Conservation (phyloP, 2,329 filamentous ascomycete species). For the Colletotrichum eremochloae region DNA sequence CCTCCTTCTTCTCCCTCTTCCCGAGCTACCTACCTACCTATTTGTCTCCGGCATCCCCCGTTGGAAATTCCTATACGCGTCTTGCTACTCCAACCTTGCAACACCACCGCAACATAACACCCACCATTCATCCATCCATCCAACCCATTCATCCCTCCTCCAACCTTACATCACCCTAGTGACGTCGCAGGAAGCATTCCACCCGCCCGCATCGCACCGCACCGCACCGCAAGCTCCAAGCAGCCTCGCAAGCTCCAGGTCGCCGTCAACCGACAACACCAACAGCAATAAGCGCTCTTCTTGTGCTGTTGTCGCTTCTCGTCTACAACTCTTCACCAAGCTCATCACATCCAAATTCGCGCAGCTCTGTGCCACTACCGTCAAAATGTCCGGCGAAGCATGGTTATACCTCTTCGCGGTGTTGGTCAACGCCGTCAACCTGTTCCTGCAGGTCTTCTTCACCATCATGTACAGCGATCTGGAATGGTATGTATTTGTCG, state of each 20-base stretch:
- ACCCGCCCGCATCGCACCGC: constrained; percentile 29
- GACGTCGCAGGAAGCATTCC: constrained; percentile 41
- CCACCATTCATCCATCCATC: background rate
- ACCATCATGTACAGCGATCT: constrained; percentile 99
- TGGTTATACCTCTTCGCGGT: constrained; percentile 98
- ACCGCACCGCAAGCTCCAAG: constrained; percentile 22
- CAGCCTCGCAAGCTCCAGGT: constrained; percentile 7
- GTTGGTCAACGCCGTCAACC: constrained; percentile 99
- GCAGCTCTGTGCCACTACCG: constrained; percentile 39
- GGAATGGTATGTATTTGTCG: constrained; percentile 83
- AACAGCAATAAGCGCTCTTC: background rate
- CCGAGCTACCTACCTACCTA: background rate
- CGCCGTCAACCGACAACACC: constrained; percentile 29
- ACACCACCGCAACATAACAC: constrained; percentile 17
- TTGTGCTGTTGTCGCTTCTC: constrained; percentile 5
- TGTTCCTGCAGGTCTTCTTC: constrained; percentile 99
- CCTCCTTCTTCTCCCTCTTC: background rate
- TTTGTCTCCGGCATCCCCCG: background rate
- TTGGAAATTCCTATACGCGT: constrained; percentile 31
- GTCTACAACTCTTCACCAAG: constrained; percentile 12
- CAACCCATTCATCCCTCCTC: constrained; percentile 9
- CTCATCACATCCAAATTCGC: constrained; percentile 24
- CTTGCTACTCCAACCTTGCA: constrained; percentile 17
- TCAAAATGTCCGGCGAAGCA: constrained; percentile 92
- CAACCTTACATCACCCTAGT: constrained; percentile 38